Evolutionary conservation across 2,329 filamentous ascomycete species (phyloP), one percentile per base, ranked within the genome.

Genomic region (Thielaviopsis punctulata): DNA sequence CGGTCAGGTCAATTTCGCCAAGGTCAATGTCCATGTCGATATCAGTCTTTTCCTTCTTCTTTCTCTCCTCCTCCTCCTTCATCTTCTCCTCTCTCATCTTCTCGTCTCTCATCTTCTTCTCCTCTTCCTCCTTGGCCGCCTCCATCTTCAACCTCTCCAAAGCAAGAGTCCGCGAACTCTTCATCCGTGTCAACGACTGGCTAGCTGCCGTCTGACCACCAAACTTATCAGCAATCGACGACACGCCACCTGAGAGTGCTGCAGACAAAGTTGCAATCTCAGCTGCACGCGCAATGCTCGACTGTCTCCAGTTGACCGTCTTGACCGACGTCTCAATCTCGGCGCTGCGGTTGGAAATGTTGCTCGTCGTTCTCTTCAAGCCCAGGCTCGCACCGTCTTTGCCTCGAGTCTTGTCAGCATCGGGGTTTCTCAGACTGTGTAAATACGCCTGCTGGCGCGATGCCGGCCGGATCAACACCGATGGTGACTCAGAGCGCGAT

Each of bases 151-250:
- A 23, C 21, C 23, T 46, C 19, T 52, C 49, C 9, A 50, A 52
- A 30, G 25, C 22, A n/a, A 52, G n/a, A 24, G 43, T 49, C 9
- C 46, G 21, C 21, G 36, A 46, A 21, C 50, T 55, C 10, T 18
- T 27, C 41, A 39, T 47, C 21, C 43, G 43, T 3, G 23, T n/a
- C 15, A 52, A 24, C 9, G 24, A 30, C 8, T 33, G 24, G 27
- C 27, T 33, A 12, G 18, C 50, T 15, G 6, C 23, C 8, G 45
- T 15, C 36, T 52, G 52, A 25, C 56, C 62, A 19, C 61, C 63
- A 56, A 65, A 64, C 53, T 62, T 65, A 51, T 66, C 61, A 25
- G 63, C 61, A 45, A 67, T 58, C 27, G 64, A 58, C n/a, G 65
- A 59, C 18, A 65, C 63, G 21, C 63, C 64, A 15, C 63, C 65